Conservation (phyloP, 2,329 filamentous ascomycete genomes). For the Thelonectria olida region DNA sequence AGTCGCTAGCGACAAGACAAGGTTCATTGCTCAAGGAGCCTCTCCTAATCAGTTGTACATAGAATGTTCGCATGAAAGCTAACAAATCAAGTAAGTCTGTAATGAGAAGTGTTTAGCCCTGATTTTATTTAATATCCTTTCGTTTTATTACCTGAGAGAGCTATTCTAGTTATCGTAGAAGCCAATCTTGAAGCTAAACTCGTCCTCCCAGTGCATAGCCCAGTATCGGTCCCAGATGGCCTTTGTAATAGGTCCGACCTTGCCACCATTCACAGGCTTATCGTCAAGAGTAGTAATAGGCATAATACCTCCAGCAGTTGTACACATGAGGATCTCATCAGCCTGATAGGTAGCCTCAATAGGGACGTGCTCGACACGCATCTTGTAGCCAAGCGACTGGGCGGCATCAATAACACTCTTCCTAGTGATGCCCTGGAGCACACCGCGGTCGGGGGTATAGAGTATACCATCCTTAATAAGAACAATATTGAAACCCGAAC, state of each 20-base stretch:
- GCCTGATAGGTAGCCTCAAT: slow-evolving; percentile 50
- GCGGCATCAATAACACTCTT: slow-evolving; percentile 58
- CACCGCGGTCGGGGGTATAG: slow-evolving; percentile 57
- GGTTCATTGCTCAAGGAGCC: too few species aligned
- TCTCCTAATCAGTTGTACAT: too few species aligned
- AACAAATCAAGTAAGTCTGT: too few species aligned
- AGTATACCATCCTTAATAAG: slow-evolving; percentile 55
- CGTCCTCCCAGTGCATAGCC: slow-evolving; percentile 54
- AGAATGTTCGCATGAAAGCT: too few species aligned
- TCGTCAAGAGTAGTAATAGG: slow-evolving; percentile 59
- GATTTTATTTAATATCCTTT: too few species aligned
- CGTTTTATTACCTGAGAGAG: too few species aligned
- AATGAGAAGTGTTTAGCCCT: too few species aligned
- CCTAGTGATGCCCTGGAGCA: slow-evolving; percentile 58
- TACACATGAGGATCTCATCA: too few species aligned
- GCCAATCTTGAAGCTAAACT: too few species aligned
- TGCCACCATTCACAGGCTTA: slow-evolving; percentile 49
- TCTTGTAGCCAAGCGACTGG: slow-evolving; percentile 41
- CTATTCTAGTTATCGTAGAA: too few species aligned
- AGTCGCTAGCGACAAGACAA: too few species aligned
- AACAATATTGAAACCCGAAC: slow-evolving; percentile 59
- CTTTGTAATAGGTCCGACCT: slow-evolving; percentile 55
- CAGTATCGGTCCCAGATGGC: slow-evolving; percentile 62
- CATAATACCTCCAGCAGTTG: slow-evolving; percentile 66
- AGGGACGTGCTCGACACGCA: slow-evolving; percentile 53